Evolutionary conservation across 2,329 filamentous ascomycete species (phyloP).

Genomic region (Colletotrichum sp.): DNA sequence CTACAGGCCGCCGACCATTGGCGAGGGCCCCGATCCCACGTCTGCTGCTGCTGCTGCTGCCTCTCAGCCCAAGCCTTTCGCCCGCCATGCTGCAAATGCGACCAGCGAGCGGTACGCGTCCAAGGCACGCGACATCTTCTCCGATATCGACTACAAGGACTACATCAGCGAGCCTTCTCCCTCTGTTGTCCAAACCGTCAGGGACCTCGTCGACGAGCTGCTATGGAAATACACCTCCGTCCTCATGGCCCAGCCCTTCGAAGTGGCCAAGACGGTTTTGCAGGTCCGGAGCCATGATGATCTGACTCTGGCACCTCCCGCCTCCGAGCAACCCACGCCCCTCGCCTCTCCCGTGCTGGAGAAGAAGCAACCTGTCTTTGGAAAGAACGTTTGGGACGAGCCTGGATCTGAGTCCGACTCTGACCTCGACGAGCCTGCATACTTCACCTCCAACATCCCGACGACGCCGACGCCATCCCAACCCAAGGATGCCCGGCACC

Average conservation of each 20-base stretch:
- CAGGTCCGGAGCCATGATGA: slow-evolving; percentile 71
- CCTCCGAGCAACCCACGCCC: slow-evolving; percentile 25
- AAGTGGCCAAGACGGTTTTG: slow-evolving; percentile 92
- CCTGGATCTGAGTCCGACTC: slow-evolving; percentile 62
- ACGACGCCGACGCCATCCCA: slow-evolving; percentile 57
- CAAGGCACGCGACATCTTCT: slow-evolving; percentile 83
- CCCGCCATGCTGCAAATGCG: slow-evolving; percentile 43
- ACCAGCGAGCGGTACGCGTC: slow-evolving; percentile 50
- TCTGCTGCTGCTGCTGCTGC: slow-evolving; percentile 33
- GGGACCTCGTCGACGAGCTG: slow-evolving; percentile 81
- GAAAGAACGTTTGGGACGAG: slow-evolving; percentile 33
- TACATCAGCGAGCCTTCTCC: slow-evolving; percentile 81
- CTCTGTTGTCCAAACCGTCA: slow-evolving; percentile 75
- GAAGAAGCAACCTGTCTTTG: slow-evolving; percentile 35
- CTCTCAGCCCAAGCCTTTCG: slow-evolving; percentile 45
- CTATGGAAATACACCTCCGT: slow-evolving; percentile 92
- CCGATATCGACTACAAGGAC: slow-evolving; percentile 90
- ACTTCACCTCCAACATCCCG: slow-evolving; percentile 74
- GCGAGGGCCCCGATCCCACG: slow-evolving; percentile 45
- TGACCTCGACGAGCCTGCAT: slow-evolving; percentile 79
- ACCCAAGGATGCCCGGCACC: slow-evolving; percentile 36
- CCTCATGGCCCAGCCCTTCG: slow-evolving; percentile 91
- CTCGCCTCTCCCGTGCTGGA: slow-evolving; percentile 27
- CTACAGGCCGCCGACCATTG: slow-evolving; percentile 67
- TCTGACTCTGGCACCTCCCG: slow-evolving; percentile 25